phyloP scores from a whole-genome alignment of 306 rosid species.

The Spatholobus suberectus region DNA sequence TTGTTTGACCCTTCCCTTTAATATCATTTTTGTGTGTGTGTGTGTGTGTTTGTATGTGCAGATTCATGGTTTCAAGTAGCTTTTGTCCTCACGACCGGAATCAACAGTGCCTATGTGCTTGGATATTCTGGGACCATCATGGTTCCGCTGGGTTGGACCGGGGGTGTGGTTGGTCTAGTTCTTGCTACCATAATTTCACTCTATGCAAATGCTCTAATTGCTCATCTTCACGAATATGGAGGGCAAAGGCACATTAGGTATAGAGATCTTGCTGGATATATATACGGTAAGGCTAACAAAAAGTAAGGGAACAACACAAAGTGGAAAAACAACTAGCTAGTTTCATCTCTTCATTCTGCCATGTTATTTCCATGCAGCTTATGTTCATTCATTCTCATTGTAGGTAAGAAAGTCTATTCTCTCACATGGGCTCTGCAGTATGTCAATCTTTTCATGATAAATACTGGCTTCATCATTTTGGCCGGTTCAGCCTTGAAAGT shows the following conservation, averaged over 20 bases:
- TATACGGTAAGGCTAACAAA: slow-evolving; percentile 63
- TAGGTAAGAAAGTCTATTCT: slow-evolving; percentile 78
- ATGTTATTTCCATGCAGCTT: not conserved
- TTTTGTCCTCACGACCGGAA: slow-evolving; percentile 89
- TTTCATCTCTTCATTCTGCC: not conserved
- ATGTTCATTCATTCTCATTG: slow-evolving; percentile 35
- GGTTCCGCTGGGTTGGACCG: slow-evolving; percentile 89
- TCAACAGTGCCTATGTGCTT: slow-evolving; percentile 93
- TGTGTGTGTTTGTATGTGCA: not conserved
- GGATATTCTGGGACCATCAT: slow-evolving; percentile 87
- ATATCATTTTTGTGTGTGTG: not conserved
- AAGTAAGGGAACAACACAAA: too few relatives aligned
- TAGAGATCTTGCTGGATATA: slow-evolving; percentile 88
- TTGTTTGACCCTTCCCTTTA: not conserved
- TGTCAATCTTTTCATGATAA: slow-evolving; percentile 93
- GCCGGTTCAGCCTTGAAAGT: slow-evolving; percentile 98
- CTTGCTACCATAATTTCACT: slow-evolving; percentile 70
- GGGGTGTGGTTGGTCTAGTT: slow-evolving; percentile 78
- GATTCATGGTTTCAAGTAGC: slow-evolving; percentile 97
- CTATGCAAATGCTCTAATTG: slow-evolving; percentile 78
- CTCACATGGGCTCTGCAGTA: slow-evolving; percentile 91
- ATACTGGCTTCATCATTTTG: slow-evolving; percentile 85
- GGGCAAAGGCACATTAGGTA: slow-evolving; percentile 92
- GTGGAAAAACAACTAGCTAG: not conserved
- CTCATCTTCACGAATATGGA: slow-evolving; percentile 85